phyloP scores from a whole-genome alignment of 2,329 filamentous ascomycete genomes.

The Alternaria incomplexa region DNA sequence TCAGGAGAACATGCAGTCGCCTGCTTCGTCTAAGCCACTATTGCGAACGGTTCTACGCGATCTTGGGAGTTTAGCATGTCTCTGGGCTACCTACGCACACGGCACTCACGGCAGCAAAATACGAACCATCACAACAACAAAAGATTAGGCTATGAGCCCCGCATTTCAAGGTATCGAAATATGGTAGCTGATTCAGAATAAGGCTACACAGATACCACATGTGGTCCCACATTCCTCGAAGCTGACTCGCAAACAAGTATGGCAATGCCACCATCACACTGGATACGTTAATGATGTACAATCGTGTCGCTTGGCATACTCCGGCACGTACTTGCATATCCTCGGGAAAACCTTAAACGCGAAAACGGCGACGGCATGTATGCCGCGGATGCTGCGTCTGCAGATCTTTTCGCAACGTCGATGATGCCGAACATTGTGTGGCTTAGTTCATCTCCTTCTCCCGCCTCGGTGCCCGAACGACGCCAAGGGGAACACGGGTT shows the following conservation, averaged over 20 bases:
- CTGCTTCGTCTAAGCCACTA: not conserved
- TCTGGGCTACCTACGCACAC: not conserved
- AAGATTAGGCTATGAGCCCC: not conserved
- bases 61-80: not conserved
- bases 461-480: not conserved
- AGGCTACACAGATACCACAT: not conserved
- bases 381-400: not conserved
- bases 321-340: not conserved
- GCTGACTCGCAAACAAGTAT: not conserved
- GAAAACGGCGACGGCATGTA: not conserved
- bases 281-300: not conserved
- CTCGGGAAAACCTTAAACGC: not conserved
- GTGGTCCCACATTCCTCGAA: not conserved
- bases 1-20: not conserved
- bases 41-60: not conserved
- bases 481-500: not conserved
- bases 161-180: not conserved
- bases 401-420: not conserved
- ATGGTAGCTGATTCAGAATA: not conserved
- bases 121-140: not conserved
- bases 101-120: not conserved
- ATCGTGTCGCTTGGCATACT: not conserved
- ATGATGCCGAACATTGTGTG: not conserved
- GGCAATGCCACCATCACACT: not conserved
- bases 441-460: not conserved